Base-by-base conservation (phyloP, 139 green algal species). In the Edaphochlamys debaryana region DNA sequence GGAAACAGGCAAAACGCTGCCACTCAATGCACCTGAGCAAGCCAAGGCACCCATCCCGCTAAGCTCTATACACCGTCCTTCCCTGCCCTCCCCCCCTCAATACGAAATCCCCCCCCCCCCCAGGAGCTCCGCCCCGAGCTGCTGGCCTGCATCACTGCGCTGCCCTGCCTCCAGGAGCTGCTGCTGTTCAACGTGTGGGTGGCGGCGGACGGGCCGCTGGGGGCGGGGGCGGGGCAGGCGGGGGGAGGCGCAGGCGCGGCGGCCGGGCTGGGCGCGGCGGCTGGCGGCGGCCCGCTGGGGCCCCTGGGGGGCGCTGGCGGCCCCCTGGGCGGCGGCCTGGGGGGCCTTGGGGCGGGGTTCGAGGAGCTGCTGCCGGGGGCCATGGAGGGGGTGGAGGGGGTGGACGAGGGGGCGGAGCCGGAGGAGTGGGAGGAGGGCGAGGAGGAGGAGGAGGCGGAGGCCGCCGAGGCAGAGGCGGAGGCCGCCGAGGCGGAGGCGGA, bases 141-240 rank as follows among this genome's bases (percentile, higher is more conserved):
- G 40, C 41, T 71, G 40, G 17, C 29, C 60, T 36, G 17, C 41
- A 37, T 81, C 4, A 48, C 60, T 27, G 75, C 60, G 4, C 60
- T 81, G 75, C 60, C 60, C 19, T 17, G n/a, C 4, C 60, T 81
- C 13, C 30, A 45, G 40, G 75, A 81, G 75, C 58, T 81, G 5
- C 71, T 81, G 75, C 62, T 81, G 29, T 81, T 81, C 42, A 81
- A 81, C 75, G 60, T 62, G 30, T 81, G 75, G 75, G 41, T 81
- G 30, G 6, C 20, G 58, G 20, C 11, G 13, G 11, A 54, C 45
- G 45, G 45, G 45, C 45, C 9, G 45, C 45, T 54, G 45, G 45
- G 11, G 45, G 45, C 45, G 45, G 11, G 9, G 45, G 45, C 45
- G 45, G 45, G 45, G 11, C 11, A 54, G 11, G 45, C 9, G 45